Evolutionary conservation across 306 rosid species (phyloP), one percentile per base, ranked within the genome.

Genomic region (Chamaecrista fasciculata): DNA sequence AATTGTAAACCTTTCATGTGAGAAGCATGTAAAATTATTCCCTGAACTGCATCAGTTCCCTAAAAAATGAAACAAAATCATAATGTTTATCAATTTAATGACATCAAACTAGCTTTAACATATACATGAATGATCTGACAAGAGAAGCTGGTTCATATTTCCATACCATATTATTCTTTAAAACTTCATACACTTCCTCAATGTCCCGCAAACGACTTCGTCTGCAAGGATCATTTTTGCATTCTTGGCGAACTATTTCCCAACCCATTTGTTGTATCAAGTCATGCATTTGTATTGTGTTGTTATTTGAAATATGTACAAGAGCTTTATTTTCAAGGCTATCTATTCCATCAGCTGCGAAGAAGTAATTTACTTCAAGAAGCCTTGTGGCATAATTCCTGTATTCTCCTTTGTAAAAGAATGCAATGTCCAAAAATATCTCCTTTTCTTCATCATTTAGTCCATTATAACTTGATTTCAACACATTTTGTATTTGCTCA

Each of bases 241-340:
- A 77, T 65, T 77, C 73, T 71, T 64, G 18, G 1, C 26, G 57
- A 37, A 77, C 64, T 24, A 78, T 37, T 29, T 46, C 34, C 18
- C 15, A 16, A 14, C 80, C 84, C 72, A 73, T 58, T 24, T 47
- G 31, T 19, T 79, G 82, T 7, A 79, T 25, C 52, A 73, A 7
- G 7, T 72, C 82, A 29, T 33, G 36, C 36, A 33, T 33, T 33
- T 33, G 36, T 33, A 33, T 33, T 33, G 6, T 33, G 0, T 33
- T 3, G 4, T 77, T 80, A 3, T n/a, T n/a, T n/a, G n/a, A n/a
- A n/a, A 50, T 61, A 8, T 14, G 19, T 40, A 82, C 39, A 14
- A 82, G 75, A 46, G 56, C 62, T 24, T 70, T 78, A 1, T 67
- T 70, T 24, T 46, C 2, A 4, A 81, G 70, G 1, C 1, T 26